These are phyloP conservation scores for Candida caryicola DNA, from an alignment of 805 yeast species.

Conservation along the genomic window DNA sequence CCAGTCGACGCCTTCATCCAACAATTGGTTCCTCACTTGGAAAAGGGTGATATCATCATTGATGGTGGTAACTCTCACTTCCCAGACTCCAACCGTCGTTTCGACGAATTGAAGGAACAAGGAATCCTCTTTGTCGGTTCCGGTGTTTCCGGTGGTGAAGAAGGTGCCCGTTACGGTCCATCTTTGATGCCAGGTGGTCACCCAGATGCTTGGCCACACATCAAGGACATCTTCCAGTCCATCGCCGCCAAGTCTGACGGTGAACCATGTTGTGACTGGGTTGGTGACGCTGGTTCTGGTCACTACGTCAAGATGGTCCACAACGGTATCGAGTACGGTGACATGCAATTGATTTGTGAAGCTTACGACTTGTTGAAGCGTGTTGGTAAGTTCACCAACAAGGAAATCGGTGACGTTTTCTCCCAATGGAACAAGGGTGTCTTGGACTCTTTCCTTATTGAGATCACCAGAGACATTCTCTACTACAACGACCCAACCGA, in stretches of 20 bases:
- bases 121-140: conserved; percentile 95
- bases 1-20: conserved; percentile 92
- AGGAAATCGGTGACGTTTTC: conserved; percentile 92
- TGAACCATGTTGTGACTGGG: conserved; percentile 99
- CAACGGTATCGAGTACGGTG: conserved; percentile 99
- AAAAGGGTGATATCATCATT: conserved; percentile 95
- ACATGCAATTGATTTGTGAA: conserved; percentile 98
- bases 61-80: conserved; percentile 99
- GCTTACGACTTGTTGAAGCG: conserved; percentile 96
- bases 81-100: conserved; percentile 98
- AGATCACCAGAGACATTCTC: conserved; percentile 93
- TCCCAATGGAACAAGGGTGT: conserved; percentile 96
- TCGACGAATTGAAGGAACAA: conserved; percentile 78
- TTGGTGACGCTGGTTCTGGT: conserved; percentile 98
- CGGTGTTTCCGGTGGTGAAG: conserved; percentile 99
- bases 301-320: conserved; percentile 99
- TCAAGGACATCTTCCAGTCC: conserved; percentile 93
- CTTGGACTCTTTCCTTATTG: conserved; percentile 92
- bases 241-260: conserved; percentile 96
- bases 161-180: conserved; percentile 99
- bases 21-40: conserved; percentile 86
- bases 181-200: conserved; percentile 99
- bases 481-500: conserved; percentile 81
- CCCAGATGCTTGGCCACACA: conserved; percentile 97
- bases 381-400: conserved; percentile 83